Base-by-base conservation (phyloP, 805 yeast species). In the Debaryomyces tyrocola region DNA sequence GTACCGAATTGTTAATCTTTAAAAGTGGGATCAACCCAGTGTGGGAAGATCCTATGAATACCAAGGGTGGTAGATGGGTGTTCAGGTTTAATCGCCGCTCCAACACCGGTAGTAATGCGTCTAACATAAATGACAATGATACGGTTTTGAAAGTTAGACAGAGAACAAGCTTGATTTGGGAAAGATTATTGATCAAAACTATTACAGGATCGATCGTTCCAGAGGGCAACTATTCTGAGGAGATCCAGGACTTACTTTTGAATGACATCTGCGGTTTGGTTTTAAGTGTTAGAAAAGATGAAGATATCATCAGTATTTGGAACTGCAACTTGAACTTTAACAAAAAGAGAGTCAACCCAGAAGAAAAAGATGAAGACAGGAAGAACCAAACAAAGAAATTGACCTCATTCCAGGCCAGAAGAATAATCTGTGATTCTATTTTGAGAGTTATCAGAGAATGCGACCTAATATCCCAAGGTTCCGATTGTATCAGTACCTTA, bases 41-140 rank as follows among this genome's bases (percentile, higher is more conserved):
- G 41, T 83, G 88, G 87, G 87, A 83, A 57, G 87, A 83, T 57
- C 83, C 84, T 7, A 67, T 73, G 41, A 83, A 83, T 57, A 63
- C 75, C 49, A 67, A 70, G 43, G 87, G 87, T 33, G 87, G 88
- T 2, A 67, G 85, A 53, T 82, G 85, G 85, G 73, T 78, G 15
- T 76, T 81, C 53, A 68, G 82, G 51, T 74, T 80, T 53, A 62
- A 66, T 55, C 64, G 79, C 36, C 59, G 72, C 4, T 46, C 51
- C 15, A 52, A 51, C 40, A 56, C 52, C 36, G 52, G 47, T 46
- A 54, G 39, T 36, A 49, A 41, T 44, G 7, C 17, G 7, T 39
- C 42, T n/a, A 18, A 28, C 14, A 31, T 31, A n/a, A 50, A 41
- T 20, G 54, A 53, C 21, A 55, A 49, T 27, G 67, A 62, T 17